Evolutionary conservation across 805 yeast genomes (phyloP).

Genomic region (Priceomyces melissophilus): DNA sequence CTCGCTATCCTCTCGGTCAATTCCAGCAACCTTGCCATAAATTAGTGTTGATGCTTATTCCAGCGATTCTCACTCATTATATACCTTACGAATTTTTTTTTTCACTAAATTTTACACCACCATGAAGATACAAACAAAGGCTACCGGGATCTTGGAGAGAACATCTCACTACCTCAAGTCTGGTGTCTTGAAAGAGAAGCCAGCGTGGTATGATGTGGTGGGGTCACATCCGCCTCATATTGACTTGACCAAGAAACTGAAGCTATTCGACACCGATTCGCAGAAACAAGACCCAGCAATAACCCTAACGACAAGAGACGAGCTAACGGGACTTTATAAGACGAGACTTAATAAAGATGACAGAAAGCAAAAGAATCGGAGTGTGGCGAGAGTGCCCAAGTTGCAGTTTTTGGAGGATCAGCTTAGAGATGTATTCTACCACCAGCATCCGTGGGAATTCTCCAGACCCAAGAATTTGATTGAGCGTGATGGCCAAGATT

Average conservation of each 20-base stretch:
- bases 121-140: constrained; percentile 66
- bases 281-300: constrained; percentile 28
- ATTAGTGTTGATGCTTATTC: no score
- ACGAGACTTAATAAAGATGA: constrained; percentile 45
- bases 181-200: constrained; percentile 67
- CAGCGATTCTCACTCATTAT: no score
- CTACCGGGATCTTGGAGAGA: constrained; percentile 72
- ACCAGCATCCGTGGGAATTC: constrained; percentile 97
- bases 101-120: constrained; percentile 1
- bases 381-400: constrained; percentile 48
- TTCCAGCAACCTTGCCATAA: no score
- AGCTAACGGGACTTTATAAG: constrained; percentile 27
- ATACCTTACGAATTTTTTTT: not conserved
- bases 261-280: constrained; percentile 20
- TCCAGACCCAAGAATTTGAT: constrained; percentile 83
- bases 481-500: constrained; percentile 68
- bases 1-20: no score
- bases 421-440: constrained; percentile 75
- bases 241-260: constrained; percentile 50
- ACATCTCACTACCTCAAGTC: constrained; percentile 73
- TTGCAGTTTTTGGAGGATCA: constrained; percentile 71
- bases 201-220: constrained; percentile 88
- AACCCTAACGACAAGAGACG: constrained; percentile 16
- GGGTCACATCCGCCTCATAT: constrained; percentile 77
- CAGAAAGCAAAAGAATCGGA: constrained; percentile 33